Evolutionary conservation across 2,329 filamentous ascomycete species (phyloP), one percentile per base, ranked within the genome.

Genomic region (Cordyceps pruinosa): DNA sequence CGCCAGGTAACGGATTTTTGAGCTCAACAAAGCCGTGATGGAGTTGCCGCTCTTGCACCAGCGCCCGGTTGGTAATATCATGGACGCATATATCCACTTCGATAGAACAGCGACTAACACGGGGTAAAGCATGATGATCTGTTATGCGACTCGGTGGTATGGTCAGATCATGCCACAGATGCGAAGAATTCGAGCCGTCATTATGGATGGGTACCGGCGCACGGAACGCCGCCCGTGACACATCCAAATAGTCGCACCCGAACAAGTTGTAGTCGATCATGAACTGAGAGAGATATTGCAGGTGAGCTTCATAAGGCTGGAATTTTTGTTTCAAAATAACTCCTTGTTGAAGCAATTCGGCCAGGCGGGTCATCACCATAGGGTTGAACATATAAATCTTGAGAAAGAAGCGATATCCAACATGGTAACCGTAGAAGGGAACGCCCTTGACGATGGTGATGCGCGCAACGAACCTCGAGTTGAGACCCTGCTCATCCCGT

Each of bases 211-310:
- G 92, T 2, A 97, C 76, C 0, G 91, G 91, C 2, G 78, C 77
- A 56, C 94, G 84, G 67, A 96, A 97, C 28, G 74, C 78, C 1
- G 86, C 83, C 61, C 84, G 88, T 10, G 77, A 77, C 50, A 85
- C 87, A 58, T 93, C 83, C 62, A 97, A 84, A 65, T 93, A 95
- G 57, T 85, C 87, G 68, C 94, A 99, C 7, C 95, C 95, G 69
- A 96, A 97, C 63, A 99, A 77, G 68, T 97, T 99, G 76, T 95
- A 99, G 70, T 99, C 95, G 62, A 87, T 88, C 94, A 99, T 97
- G 83, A 95, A 99, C 72, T 99, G 95, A 10, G 94, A 79, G 9
- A 97, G 75, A 69, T 92, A 97, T 67, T 96, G 90, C 60, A 97
- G 72, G 69, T 99, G 95, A 19, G 89, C 91, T 72, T 99, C 94